Percentiles rank a stretch among this genome's conserved stretches.
These are phyloP conservation scores for Omphalotus olearius DNA, from an alignment of 1,284 basidiomycete genomes.

Conservation along the genomic window DNA sequence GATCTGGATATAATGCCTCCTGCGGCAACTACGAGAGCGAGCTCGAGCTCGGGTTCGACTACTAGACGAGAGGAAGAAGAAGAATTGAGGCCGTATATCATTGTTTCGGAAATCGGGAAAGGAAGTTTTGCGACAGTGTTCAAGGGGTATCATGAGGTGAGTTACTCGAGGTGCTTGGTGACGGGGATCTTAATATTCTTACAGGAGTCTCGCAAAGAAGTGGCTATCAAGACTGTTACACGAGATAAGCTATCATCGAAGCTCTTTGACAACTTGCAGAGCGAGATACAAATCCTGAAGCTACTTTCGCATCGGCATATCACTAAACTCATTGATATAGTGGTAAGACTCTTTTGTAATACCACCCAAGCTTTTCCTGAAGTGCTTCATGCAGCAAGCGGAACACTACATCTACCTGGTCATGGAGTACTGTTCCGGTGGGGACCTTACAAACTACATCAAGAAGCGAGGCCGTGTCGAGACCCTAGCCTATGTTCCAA, in stretches of 20 bases:
- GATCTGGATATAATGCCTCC: too few relatives aligned
- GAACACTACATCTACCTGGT: conserved; percentile 95
- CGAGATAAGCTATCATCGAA: conserved; percentile 87
- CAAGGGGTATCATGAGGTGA: conserved; percentile 85
- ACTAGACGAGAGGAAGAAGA: conserved; percentile 43
- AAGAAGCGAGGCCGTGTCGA: conserved; percentile 88
- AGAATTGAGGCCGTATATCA: conserved; percentile 68
- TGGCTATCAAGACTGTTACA: conserved; percentile 96
- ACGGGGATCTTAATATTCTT: conserved; percentile 6
- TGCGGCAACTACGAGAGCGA: too few relatives aligned
- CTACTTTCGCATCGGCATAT: conserved; percentile 91
- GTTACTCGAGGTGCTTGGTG: conserved; percentile 22
- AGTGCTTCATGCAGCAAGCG: conserved; percentile 59
- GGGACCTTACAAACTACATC: conserved; percentile 95
- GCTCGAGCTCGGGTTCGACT: too few relatives aligned
- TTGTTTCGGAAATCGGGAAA: conserved; percentile 71
- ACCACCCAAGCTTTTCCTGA: conserved; percentile 1
- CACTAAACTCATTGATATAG: conserved; percentile 89
- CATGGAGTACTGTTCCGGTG: conserved; percentile 96
- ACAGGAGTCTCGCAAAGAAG: conserved; percentile 71
- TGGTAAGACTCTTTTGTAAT: conserved; percentile 44
- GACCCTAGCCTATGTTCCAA: conserved; percentile 75
- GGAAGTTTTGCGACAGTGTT: conserved; percentile 97
- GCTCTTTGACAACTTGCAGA: conserved; percentile 94
- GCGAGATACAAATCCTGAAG: conserved; percentile 97